Percentiles rank a stretch among this genome's conserved stretches.
These are phyloP conservation scores for Aristolochia californica DNA, from an alignment of 164 flowering plant genomes.

Conservation along the genomic window DNA sequence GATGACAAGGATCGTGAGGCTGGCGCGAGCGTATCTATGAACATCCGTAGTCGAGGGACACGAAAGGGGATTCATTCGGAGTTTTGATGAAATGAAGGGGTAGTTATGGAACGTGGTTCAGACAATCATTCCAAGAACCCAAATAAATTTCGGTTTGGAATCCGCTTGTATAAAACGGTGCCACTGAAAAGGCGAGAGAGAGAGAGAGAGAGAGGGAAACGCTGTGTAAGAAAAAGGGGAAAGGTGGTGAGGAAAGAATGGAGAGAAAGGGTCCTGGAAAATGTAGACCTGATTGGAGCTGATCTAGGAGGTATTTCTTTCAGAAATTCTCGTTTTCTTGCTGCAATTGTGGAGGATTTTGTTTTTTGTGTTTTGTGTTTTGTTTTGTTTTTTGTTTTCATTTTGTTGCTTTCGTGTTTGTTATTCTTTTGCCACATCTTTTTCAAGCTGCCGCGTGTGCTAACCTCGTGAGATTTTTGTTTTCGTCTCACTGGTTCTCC, in stretches of 20 bases:
- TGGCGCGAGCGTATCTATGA: no score
- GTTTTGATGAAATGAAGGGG: background rate
- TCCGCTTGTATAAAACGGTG: conserved; percentile 18
- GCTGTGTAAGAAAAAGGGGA: background rate
- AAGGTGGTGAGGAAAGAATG: background rate
- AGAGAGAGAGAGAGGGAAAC: background rate
- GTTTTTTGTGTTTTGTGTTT: background rate
- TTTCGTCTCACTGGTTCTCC: no score
- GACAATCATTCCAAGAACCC: conserved; percentile 22
- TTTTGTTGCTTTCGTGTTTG: background rate
- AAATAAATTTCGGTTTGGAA: conserved; percentile 21
- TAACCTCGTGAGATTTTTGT: no score
- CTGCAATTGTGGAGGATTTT: background rate
- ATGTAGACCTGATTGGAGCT: background rate
- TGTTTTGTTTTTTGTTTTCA: background rate
- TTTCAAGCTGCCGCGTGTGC: background rate
- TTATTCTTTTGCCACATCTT: background rate
- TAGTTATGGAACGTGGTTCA: background rate
- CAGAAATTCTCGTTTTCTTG: background rate
- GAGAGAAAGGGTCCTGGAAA: background rate
- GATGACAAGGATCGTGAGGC: no score
- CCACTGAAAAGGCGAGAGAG: conserved; percentile 4
- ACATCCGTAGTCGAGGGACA: no score
- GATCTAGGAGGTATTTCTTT: background rate
- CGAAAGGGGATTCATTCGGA: no score